Percentiles rank a stretch among this genome's conserved stretches.
Evolutionary conservation across 208 protist genomes (phyloP).

Genomic region (Wallacemonas sp.): DNA sequence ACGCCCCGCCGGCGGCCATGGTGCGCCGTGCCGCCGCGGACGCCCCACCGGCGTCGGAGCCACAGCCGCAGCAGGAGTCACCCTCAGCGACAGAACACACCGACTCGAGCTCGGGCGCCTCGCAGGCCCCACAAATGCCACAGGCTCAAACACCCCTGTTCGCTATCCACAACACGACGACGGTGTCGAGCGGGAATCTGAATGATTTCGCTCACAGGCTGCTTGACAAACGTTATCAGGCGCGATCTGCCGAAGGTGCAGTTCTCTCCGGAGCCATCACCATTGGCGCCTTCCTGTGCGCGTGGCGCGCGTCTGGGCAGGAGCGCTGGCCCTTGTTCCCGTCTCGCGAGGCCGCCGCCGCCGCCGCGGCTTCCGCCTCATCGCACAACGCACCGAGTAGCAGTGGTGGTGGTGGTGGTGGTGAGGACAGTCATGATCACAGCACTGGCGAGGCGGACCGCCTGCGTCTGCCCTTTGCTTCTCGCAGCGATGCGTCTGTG

Average conservation of each 20-base stretch:
- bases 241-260: background rate
- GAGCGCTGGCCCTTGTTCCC: slow-evolving; percentile 7
- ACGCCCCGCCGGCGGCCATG: background rate
- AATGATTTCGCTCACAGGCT: background rate
- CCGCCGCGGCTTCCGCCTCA: background rate
- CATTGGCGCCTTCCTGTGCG: slow-evolving; percentile 68
- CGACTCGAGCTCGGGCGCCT: too few relatives aligned
- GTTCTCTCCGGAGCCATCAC: background rate
- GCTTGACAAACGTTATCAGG: slow-evolving; percentile 1
- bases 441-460: too few relatives aligned
- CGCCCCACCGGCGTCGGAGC: background rate
- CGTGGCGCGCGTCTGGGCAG: slow-evolving; percentile 35
- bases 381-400: background rate
- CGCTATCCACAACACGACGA: background rate
- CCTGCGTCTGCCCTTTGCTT: background rate
- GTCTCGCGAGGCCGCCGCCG: background rate
- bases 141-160: background rate
- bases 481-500: background rate
- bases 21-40: background rate
- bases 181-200: background rate
- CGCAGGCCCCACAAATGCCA: background rate
- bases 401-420: background rate
- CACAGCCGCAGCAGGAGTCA: background rate
- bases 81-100: too few relatives aligned
- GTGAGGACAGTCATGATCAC: background rate